Evolutionary conservation across 805 yeast species (phyloP).

Genomic region (Ogataea pini): DNA sequence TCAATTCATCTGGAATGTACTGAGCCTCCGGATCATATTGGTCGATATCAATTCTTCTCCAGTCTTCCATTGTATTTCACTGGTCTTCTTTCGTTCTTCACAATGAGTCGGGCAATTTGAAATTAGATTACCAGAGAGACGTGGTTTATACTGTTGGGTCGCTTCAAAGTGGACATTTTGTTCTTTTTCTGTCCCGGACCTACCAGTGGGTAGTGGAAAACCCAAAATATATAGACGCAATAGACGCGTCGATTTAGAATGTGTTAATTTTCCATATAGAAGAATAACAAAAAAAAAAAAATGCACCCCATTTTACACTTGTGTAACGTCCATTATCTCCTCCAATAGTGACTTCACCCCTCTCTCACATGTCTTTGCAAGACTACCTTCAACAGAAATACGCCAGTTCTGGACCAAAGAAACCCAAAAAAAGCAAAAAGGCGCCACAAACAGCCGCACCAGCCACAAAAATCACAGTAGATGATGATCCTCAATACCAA

Average conservation of each 20-base stretch:
- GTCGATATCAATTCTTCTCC: constrained; percentile 96
- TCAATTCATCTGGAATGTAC: constrained; percentile 29
- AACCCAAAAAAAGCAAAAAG: constrained; percentile 25
- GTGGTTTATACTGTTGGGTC: not conserved
- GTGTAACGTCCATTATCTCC: not conserved
- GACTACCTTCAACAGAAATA: constrained; percentile 50
- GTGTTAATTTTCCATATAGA: too few species aligned
- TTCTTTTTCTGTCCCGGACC: constrained; percentile 7
- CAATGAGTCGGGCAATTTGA: not conserved
- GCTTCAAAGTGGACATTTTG: constrained; percentile 9
- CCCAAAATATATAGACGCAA: constrained; percentile 1
- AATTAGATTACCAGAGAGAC: not conserved
- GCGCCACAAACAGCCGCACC: constrained; percentile 13
- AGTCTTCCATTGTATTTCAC: constrained; percentile 54
- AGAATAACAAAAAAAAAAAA: not conserved
- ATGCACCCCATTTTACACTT: not conserved
- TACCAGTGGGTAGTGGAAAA: not conserved
- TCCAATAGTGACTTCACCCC: not conserved
- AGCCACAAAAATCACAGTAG: constrained; percentile 4
- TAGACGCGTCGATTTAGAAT: not conserved
- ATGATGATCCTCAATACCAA: constrained; percentile 1
- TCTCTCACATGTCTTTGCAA: constrained; percentile 31
- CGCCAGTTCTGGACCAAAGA: constrained; percentile 31
- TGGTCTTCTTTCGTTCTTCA: not conserved
- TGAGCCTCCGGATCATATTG: constrained; percentile 80